Evolutionary conservation across 2,329 filamentous ascomycete genomes (phyloP).

Genomic region (Xylariales sp.): DNA sequence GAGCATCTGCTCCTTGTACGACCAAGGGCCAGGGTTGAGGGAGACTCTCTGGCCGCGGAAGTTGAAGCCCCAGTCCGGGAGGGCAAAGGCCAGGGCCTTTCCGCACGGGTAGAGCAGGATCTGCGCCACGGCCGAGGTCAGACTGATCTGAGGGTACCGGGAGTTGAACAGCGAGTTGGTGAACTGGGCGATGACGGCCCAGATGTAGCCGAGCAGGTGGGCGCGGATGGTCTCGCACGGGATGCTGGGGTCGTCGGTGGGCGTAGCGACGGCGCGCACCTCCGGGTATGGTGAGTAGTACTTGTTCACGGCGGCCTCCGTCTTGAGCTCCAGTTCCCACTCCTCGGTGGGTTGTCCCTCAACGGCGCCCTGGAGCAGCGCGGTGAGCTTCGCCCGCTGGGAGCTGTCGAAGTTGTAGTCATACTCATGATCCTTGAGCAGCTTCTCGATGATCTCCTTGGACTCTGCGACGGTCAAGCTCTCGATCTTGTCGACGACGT

Average conservation of each 20-base stretch:
- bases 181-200: constrained; percentile 25
- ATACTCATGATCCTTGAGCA: constrained; percentile 1
- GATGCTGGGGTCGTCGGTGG: constrained; percentile 31
- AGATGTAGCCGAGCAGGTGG: constrained; percentile 30
- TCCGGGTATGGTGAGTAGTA: constrained; percentile 31
- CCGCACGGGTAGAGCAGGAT: constrained; percentile 34
- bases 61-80: constrained; percentile 29
- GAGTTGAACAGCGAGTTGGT: constrained; percentile 37
- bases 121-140: constrained; percentile 35
- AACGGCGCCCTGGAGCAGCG: neutral
- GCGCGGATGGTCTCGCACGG: constrained; percentile 35
- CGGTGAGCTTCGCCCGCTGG: constrained; percentile 1
- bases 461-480: neutral
- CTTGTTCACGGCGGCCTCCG: constrained; percentile 1
- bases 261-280: constrained; percentile 40
- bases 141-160: constrained; percentile 33
- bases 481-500: neutral
- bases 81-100: constrained; percentile 24
- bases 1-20: constrained; percentile 54
- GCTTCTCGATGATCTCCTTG: constrained; percentile 1
- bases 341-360: neutral
- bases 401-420: neutral
- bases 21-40: constrained; percentile 52
- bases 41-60: constrained; percentile 38
- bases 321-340: constrained; percentile 1